Evolutionary conservation across 2,329 filamentous ascomycete species (phyloP).

Genomic region (Fusarium phyllophilum): DNA sequence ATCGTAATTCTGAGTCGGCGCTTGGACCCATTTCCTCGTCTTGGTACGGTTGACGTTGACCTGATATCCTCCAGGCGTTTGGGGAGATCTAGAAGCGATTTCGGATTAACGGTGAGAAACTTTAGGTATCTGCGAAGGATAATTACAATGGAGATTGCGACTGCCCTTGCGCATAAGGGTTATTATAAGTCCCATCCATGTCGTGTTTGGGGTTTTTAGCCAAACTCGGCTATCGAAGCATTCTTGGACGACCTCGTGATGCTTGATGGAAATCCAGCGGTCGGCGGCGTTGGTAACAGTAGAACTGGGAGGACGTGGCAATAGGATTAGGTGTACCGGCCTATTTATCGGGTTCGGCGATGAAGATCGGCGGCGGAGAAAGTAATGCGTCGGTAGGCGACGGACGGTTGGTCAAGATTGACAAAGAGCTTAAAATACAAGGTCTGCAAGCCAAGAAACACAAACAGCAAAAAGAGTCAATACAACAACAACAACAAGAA

Average conservation of each 20-base stretch:
- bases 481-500: slow-evolving; percentile 13
- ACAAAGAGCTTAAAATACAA: slow-evolving; percentile 30
- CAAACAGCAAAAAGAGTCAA: slow-evolving; percentile 7
- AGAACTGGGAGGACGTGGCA: slow-evolving; percentile 8
- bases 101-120: slow-evolving; percentile 20
- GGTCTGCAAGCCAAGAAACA: slow-evolving; percentile 10
- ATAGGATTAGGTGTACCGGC: slow-evolving; percentile 17
- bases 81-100: slow-evolving; percentile 41
- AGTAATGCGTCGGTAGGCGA: slow-evolving; percentile 12
- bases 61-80: slow-evolving; percentile 67
- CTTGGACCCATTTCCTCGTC: slow-evolving; percentile 95
- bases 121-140: neutral
- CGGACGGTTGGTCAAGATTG: slow-evolving; percentile 16
- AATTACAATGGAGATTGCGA: slow-evolving; percentile 45
- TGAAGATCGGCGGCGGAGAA: slow-evolving; percentile 21
- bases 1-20: slow-evolving; percentile 86
- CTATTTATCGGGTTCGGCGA: slow-evolving; percentile 30
- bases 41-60: slow-evolving; percentile 89
- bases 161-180: slow-evolving; percentile 43
- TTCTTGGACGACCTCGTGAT: slow-evolving; percentile 31
- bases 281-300: slow-evolving; percentile 12
- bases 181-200: slow-evolving; percentile 47
- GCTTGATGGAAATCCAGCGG: neutral
- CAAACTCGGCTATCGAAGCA: slow-evolving; percentile 36
- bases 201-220: slow-evolving; percentile 24